Evolutionary conservation across 1,284 basidiomycete genomes (phyloP).

Genomic region (Apiotrichum domesticum): DNA sequence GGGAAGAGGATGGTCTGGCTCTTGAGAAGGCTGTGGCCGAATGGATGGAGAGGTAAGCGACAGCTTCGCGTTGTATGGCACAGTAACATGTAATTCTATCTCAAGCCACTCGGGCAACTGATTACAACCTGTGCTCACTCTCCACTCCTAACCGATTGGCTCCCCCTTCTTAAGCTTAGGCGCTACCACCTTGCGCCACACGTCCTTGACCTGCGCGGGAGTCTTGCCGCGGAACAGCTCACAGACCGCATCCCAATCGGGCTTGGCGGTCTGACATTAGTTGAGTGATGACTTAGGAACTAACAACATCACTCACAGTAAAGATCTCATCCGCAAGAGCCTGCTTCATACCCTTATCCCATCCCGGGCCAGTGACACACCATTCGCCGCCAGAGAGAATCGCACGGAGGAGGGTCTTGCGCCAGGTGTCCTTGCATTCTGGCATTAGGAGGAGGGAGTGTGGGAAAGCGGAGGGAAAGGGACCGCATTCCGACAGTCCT

Average conservation of each 20-base stretch:
- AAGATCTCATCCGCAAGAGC: slow-evolving; percentile 14
- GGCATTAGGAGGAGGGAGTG: too few relatives aligned
- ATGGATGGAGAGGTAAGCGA: slow-evolving; percentile 18
- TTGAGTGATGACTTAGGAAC: too few relatives aligned
- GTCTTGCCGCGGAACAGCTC: slow-evolving; percentile 14
- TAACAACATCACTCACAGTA: slow-evolving; percentile 11
- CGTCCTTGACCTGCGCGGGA: slow-evolving; percentile 27
- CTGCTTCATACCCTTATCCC: slow-evolving; percentile 18
- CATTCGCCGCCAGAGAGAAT: slow-evolving; percentile 22
- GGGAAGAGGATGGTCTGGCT: slow-evolving; percentile 19
- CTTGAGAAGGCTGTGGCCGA: slow-evolving; percentile 16
- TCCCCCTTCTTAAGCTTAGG: slow-evolving; percentile 27
- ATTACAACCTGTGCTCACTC: too few relatives aligned
- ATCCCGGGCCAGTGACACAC: slow-evolving; percentile 14
- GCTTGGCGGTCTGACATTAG: slow-evolving; percentile 17
- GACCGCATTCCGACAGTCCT: too few relatives aligned
- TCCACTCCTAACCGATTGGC: slow-evolving; percentile 11
- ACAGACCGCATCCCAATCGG: slow-evolving; percentile 19
- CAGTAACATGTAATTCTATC: too few relatives aligned
- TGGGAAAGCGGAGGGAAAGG: not conserved
- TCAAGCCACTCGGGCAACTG: too few relatives aligned
- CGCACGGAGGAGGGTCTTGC: slow-evolving; percentile 25
- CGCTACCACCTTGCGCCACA: slow-evolving; percentile 33
- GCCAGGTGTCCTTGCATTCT: slow-evolving; percentile 32
- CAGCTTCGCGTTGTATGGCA: not conserved